phyloP scores from a whole-genome alignment of 371 early-diverging fungal genomes.

The Mucor plumbeus region DNA sequence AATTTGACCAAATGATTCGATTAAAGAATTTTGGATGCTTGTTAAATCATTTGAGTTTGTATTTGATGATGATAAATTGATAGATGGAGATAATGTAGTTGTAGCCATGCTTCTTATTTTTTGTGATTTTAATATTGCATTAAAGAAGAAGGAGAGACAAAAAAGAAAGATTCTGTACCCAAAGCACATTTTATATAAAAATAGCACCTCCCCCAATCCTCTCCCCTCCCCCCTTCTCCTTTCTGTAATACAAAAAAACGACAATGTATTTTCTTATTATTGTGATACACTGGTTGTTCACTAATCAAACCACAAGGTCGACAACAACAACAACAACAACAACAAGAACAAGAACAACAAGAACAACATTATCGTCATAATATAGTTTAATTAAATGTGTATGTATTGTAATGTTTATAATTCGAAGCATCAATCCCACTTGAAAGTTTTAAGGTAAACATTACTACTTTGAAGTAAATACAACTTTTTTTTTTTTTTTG shows the following conservation, averaged over 20 bases:
- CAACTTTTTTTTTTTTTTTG: background rate
- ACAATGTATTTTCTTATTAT: conserved; percentile 10
- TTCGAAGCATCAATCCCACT: background rate
- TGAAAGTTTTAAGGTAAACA: background rate
- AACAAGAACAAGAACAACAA: background rate
- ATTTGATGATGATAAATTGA: background rate
- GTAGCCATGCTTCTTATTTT: background rate
- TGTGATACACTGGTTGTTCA: conserved; percentile 7
- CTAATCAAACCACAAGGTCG: conserved; percentile 12
- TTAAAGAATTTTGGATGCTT: conserved; percentile 24
- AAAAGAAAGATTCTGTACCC: background rate
- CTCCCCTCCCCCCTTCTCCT: background rate
- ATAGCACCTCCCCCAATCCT: background rate
- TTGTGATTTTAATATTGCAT: background rate
- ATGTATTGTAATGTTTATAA: background rate
- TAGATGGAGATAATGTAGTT: conserved; percentile 1
- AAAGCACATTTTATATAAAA: conserved; percentile 8
- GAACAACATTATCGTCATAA: background rate
- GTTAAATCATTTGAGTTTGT: conserved; percentile 9
- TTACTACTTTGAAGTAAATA: background rate
- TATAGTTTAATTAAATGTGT: conserved; percentile 1
- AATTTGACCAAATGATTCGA: conserved; percentile 30
- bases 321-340: conserved; percentile 6
- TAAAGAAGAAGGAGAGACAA: background rate
- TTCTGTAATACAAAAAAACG: background rate